phyloP scores from a whole-genome alignment of 2,329 filamentous ascomycete species.

The Aspergillus pseudoglaucus region DNA sequence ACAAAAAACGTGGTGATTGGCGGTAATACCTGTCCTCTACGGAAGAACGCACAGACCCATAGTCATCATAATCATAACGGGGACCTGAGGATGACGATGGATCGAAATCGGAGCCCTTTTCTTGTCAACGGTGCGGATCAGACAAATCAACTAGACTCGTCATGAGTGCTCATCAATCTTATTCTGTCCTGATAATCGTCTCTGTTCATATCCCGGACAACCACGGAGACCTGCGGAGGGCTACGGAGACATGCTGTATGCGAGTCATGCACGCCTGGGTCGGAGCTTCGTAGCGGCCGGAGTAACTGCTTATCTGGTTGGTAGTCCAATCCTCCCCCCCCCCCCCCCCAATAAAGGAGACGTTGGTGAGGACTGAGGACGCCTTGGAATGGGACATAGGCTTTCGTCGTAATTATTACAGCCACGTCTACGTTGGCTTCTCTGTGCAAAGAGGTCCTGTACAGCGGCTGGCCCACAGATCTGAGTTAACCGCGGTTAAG shows the following conservation, averaged over 20 bases:
- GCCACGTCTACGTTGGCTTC: neutral
- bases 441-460: no score
- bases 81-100: neutral
- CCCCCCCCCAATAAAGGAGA: no score
- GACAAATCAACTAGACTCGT: neutral
- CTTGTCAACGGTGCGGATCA: neutral
- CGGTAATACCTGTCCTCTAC: no score
- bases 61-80: no score
- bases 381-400: neutral
- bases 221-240: no score
- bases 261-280: neutral
- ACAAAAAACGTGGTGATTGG: no score
- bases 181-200: neutral
- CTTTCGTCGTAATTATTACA: neutral
- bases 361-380: neutral
- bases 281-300: neutral
- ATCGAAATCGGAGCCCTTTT: neutral
- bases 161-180: neutral
- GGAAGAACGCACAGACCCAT: no score
- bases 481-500: no score
- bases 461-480: neutral
- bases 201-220: no score
- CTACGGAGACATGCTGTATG: neutral
- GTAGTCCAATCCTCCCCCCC: neutral
- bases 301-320: neutral